Base-by-base conservation (phyloP, 106 monocot species). In the Cymbidium sinense region DNA sequence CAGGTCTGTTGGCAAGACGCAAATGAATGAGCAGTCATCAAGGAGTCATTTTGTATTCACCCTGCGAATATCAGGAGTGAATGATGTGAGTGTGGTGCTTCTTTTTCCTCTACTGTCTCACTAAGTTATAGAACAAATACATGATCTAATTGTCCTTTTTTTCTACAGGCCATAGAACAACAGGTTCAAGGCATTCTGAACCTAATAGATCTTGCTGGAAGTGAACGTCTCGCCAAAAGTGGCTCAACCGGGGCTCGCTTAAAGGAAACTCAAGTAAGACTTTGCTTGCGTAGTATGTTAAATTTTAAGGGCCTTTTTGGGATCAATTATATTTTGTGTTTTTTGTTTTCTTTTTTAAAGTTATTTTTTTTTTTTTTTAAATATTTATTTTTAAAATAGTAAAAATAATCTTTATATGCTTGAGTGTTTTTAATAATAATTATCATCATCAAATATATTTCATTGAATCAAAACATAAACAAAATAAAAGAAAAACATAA, bases 21-120 rank as follows among this genome's bases (percentile, higher is more conserved):
- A 92, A 28, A 90, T 94, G 90, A 98, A 98, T 50, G 98, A 98
- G 67, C 85, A 98, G 65, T 98, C 98, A 8, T 98, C 94, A 31
- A 69, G 98, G 62, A 98, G 92, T 77, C 98, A 98, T 78, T 98
- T 91, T 87, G 94, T 98, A 0, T 98, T 98, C 77, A 94, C 94
- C 12, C 55, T 98, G 54, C 86, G 88, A 50, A 98, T 94, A 80
- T 87, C 75, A 44, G 94, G 98, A 34, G 70, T 86, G 25, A 98
- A 98, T 77, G 91, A 92, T 90, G 98, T 98, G n/a, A n/a, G 9
- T 5, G 20, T 25, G 8, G 3, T 17, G 2, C 0, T 11, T 55
- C 31, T 29, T n/a, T 69, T 11, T 8, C 55, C 20, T 35, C 15
- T 15, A 4, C 37, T 1, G 29, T 79, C 18, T 4, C 54, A 34